A percentile compares a stretch with the other conserved stretches of the same genome.
phyloP scores from a whole-genome alignment of 805 yeast genomes.

The Ogataea glucozyma region DNA sequence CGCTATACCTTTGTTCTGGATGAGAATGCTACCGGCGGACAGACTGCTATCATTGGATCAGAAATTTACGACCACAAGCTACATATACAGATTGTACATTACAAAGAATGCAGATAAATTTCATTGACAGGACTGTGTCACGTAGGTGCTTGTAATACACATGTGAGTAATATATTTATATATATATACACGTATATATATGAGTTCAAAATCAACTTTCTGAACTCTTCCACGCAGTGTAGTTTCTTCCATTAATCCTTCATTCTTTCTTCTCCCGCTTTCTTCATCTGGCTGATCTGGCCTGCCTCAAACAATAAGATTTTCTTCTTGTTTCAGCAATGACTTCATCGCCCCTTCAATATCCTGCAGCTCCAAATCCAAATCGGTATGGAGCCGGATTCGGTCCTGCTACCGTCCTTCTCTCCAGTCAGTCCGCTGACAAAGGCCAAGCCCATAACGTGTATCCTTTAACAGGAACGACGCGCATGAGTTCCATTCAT shows the following conservation, averaged over 20 bases:
- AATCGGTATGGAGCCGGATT: conserved; percentile 1
- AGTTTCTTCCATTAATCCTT: background rate
- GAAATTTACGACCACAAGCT: background rate
- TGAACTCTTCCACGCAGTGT: background rate
- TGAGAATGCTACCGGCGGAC: background rate
- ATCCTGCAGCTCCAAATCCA: conserved; percentile 10
- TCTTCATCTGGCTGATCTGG: conserved; percentile 1
- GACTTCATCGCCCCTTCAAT: conserved; percentile 17
- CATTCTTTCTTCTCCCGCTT: conserved; percentile 1
- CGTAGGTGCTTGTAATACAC: too few species aligned
- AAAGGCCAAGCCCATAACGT: conserved; percentile 4
- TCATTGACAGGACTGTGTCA: background rate
- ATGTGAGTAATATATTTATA: too few species aligned
- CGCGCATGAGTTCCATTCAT: conserved; percentile 6
- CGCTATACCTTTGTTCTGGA: conserved; percentile 1
- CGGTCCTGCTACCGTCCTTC: conserved; percentile 6
- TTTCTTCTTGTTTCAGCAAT: too few species aligned
- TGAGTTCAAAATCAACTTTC: background rate
- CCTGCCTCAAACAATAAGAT: conserved; percentile 2
- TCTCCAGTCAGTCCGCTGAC: conserved; percentile 13
- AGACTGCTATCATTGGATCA: background rate
- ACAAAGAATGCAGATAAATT: background rate
- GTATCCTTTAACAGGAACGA: conserved; percentile 4
- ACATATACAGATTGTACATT: background rate
- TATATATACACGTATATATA: background rate